A percentile compares a stretch with the other conserved stretches of the same genome.
Conservation (phyloP, 2,329 filamentous ascomycete genomes). For the Aspergillus fijiensis region DNA sequence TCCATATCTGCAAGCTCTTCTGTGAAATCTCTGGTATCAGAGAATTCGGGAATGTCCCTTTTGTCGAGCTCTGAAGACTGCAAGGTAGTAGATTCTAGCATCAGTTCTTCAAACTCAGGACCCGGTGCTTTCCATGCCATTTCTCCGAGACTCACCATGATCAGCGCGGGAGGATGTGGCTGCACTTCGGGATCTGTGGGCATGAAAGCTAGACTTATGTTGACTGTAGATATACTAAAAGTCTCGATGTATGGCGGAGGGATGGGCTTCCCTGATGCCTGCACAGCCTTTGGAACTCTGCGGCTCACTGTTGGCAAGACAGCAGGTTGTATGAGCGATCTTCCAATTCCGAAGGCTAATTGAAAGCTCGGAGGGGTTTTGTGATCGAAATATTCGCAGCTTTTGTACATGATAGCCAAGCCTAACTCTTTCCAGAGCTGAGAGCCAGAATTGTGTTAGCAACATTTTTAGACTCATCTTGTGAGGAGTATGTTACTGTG, state of each 20-base stretch:
- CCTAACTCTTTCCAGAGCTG: conserved; percentile 37
- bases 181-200: neutral
- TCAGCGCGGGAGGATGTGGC: neutral
- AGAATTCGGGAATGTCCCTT: neutral
- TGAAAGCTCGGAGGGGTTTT: conserved; percentile 10
- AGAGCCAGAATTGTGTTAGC: neutral
- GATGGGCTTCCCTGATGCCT: conserved; percentile 15
- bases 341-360: conserved; percentile 26
- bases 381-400: conserved; percentile 1
- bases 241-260: conserved; percentile 19
- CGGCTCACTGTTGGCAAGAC: neutral
- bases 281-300: conserved; percentile 20
- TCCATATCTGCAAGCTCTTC: conserved; percentile 1
- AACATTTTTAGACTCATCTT: neutral
- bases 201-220: conserved; percentile 21
- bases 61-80: neutral
- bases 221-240: conserved; percentile 22
- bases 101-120: neutral
- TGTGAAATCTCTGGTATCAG: neutral
- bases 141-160: neutral
- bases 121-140: neutral
- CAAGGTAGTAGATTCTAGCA: neutral
- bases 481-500: neutral
- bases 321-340: neutral
- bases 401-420: conserved; percentile 25